These are phyloP conservation scores for Ampelomyces quisqualis DNA, from an alignment of 2,329 filamentous ascomycete genomes.

Conservation along the genomic window DNA sequence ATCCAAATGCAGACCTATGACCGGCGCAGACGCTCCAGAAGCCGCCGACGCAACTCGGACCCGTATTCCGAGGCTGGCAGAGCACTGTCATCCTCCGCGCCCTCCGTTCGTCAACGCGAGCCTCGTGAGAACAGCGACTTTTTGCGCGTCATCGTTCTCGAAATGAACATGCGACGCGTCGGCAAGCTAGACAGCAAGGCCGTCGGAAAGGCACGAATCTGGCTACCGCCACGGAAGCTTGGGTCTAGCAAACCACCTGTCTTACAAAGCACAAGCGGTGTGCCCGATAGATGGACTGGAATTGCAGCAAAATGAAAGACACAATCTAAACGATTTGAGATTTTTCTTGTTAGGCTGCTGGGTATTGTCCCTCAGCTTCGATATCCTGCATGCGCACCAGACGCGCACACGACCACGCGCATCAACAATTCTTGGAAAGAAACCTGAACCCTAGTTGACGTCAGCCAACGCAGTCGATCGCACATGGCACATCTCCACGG, in stretches of 20 bases:
- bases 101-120: conserved; percentile 59
- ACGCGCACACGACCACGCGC: no score
- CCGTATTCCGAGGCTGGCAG: conserved; percentile 48
- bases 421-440: no score
- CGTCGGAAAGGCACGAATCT: conserved; percentile 59
- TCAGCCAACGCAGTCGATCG: no score
- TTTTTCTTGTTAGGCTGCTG: no score
- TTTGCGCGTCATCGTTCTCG: conserved; percentile 63
- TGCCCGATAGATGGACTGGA: conserved; percentile 43
- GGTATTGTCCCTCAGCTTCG: no score
- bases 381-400: no score
- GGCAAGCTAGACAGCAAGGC: conserved; percentile 61
- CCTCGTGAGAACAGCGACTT: conserved; percentile 65
- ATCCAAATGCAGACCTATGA: conserved; percentile 66
- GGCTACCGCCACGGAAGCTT: conserved; percentile 58
- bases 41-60: conserved; percentile 34
- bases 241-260: conserved; percentile 30
- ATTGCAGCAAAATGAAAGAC: conserved; percentile 21
- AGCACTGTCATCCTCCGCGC: conserved; percentile 43
- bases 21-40: conserved; percentile 38
- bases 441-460: no score
- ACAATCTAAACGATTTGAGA: no score
- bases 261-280: conserved; percentile 25
- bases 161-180: conserved; percentile 67
- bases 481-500: no score